Percentiles rank a stretch among this genome's conserved stretches.
These are phyloP conservation scores for Jaminaea rosea DNA, from an alignment of 1,284 basidiomycete genomes.

Conservation along the genomic window DNA sequence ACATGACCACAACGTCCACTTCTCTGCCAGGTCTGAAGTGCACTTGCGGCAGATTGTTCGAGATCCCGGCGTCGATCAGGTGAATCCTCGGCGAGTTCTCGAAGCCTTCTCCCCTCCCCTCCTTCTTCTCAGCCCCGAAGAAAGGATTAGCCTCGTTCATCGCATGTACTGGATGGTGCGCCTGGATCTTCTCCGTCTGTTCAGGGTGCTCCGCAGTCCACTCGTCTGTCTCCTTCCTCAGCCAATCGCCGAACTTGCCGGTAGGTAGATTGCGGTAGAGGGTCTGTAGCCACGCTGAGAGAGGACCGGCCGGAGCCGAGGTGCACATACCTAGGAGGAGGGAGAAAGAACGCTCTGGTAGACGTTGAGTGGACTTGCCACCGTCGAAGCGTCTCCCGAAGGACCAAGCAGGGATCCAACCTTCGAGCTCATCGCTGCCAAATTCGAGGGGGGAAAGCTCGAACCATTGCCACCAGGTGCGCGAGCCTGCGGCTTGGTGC, in stretches of 20 bases:
- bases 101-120: conserved; percentile 13
- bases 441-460: conserved; percentile 45
- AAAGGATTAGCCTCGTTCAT: conserved; percentile 13
- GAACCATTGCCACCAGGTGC: conserved; percentile 48
- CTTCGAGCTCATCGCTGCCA: conserved; percentile 39
- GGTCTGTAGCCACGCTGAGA: conserved; percentile 38
- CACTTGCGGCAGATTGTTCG: conserved; percentile 39
- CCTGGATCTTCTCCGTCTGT: conserved; percentile 6
- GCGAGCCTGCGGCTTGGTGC: too few relatives aligned
- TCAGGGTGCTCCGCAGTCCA: conserved; percentile 10
- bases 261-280: conserved; percentile 35
- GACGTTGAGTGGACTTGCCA: conserved; percentile 29
- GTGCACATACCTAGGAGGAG: conserved; percentile 46
- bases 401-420: conserved; percentile 46
- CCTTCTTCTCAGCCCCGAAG: conserved; percentile 9
- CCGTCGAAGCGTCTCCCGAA: conserved; percentile 42
- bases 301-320: conserved; percentile 42
- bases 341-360: conserved; percentile 31
- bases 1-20: conserved; percentile 37
- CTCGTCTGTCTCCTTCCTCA: conserved; percentile 2
- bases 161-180: conserved; percentile 19
- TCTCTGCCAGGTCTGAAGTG: conserved; percentile 23
- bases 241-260: conserved; percentile 1
- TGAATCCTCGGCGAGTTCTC: conserved; percentile 22
- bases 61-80: conserved; percentile 40